phyloP scores from a whole-genome alignment of 1,284 basidiomycete genomes.

The Leccinum pseudoinsigne region DNA sequence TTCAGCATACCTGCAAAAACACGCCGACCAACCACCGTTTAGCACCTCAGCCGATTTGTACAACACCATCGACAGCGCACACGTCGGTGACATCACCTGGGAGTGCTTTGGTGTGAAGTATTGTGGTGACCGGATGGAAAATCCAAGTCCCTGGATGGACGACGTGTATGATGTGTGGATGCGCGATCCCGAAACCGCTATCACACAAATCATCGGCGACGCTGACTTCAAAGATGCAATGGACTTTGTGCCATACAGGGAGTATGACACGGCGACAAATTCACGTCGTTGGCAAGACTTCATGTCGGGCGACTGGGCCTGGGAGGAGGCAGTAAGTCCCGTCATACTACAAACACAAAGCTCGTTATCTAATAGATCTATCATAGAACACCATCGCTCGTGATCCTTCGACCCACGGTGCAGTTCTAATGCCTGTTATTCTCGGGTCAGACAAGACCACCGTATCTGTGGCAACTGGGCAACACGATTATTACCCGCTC shows the following conservation, averaged over 20 bases:
- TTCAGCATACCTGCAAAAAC: neutral
- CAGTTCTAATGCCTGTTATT: neutral
- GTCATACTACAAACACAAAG: neutral
- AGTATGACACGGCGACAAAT: neutral
- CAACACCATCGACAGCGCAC: neutral
- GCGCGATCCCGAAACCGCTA: neutral
- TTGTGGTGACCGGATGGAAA: neutral
- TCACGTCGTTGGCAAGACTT: neutral
- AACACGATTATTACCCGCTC: conserved; percentile 3
- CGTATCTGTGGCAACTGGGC: neutral
- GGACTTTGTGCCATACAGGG: neutral
- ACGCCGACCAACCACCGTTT: neutral
- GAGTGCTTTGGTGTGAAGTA: neutral
- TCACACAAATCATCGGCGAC: neutral
- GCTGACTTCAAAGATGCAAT: neutral
- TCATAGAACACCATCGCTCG: neutral
- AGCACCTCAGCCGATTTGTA: neutral
- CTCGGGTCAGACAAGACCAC: conserved; percentile 1
- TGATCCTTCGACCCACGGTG: neutral
- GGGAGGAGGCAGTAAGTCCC: neutral
- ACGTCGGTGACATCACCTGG: neutral
- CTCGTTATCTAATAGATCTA: neutral
- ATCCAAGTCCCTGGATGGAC: neutral
- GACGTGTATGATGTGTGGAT: neutral
- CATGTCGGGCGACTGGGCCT: conserved; percentile 12